Evolutionary conservation across 495 filamentous ascomycete species (phyloP), one percentile per base, ranked within the genome.

Genomic region (Penicillium canescens): DNA sequence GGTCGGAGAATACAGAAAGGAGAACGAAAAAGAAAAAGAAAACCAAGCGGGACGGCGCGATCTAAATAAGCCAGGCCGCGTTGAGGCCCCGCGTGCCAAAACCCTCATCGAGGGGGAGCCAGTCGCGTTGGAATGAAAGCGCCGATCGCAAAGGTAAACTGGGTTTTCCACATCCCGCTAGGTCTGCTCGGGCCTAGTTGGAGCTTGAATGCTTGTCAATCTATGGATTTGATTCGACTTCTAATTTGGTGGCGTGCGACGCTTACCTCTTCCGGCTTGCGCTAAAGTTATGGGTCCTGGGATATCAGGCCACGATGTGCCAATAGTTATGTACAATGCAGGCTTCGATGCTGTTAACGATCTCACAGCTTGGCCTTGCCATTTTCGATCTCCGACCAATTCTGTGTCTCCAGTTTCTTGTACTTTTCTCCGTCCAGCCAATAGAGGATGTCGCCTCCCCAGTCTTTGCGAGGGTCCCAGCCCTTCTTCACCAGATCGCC

Each of bases 361-460:
- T 42, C 31, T 71, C 54, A 81, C 46, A 81, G 52, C 58, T 77
- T 81, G 12, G 78, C 78, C 48, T 50, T 67, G 16, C 75, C 77
- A 41, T 24, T 67, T 50, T 78, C 76, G 50, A 81, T 79, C n/a
- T 60, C 54, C 5, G 50, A 51, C 78, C 78, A 81, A 50, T 67
- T 66, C 13, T 53, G 43, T 33, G 61, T 60, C 49, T 69, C 69
- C 12, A 81, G 60, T 42, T 60, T 70, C 55, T 70, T 63, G 56
- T 79, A 81, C 26, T 49, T 58, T 3, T 58, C 70, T 5, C 73
- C 72, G 49, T 78, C 72, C 36, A 81, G 52, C 78, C 78, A 80
- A 51, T 73, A 80, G 14, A 81, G 53, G 13, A 64, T 67, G 56
- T 80, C 78, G 1, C 67, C 69, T 3, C 60, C 68, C 43, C 61